Evolutionary conservation across 2,329 filamentous ascomycete genomes (phyloP).

Genomic region (Parastagonospora nodorum): DNA sequence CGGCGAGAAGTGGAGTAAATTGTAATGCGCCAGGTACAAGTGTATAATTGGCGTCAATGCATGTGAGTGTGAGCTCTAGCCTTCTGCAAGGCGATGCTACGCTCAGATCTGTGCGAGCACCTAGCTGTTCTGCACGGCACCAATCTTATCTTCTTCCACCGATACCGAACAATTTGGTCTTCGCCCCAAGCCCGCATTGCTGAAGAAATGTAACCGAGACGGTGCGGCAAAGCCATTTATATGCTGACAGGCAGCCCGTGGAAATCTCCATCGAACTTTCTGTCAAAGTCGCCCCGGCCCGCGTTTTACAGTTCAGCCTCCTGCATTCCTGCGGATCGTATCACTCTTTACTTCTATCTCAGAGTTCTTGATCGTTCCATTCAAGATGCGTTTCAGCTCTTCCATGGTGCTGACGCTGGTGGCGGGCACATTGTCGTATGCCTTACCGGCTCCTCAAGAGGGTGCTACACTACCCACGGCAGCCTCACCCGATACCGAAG

Average conservation of each 20-base stretch:
- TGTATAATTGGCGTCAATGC: background rate
- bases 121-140: background rate
- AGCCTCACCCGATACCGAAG: slow-evolving; percentile 25
- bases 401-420: slow-evolving; percentile 28
- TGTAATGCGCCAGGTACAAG: background rate
- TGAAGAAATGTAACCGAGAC: background rate
- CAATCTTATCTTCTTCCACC: background rate
- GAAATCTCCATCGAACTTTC: background rate
- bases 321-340: background rate
- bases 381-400: slow-evolving; percentile 33
- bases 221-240: background rate
- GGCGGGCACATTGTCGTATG: slow-evolving; percentile 28
- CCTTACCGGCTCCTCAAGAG: slow-evolving; percentile 29
- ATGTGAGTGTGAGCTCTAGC: background rate
- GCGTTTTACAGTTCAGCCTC: slow-evolving; percentile 1
- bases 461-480: slow-evolving; percentile 18
- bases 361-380: slow-evolving; percentile 1
- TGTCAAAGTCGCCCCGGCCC: background rate
- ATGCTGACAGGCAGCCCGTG: background rate
- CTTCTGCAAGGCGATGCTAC: background rate
- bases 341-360: background rate
- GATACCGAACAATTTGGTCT: background rate
- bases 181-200: background rate
- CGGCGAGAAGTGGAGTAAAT: background rate
- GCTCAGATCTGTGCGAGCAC: background rate